Evolutionary conservation across 2,329 filamentous ascomycete genomes (phyloP).

Genomic region (Ophiostoma angusticollis): DNA sequence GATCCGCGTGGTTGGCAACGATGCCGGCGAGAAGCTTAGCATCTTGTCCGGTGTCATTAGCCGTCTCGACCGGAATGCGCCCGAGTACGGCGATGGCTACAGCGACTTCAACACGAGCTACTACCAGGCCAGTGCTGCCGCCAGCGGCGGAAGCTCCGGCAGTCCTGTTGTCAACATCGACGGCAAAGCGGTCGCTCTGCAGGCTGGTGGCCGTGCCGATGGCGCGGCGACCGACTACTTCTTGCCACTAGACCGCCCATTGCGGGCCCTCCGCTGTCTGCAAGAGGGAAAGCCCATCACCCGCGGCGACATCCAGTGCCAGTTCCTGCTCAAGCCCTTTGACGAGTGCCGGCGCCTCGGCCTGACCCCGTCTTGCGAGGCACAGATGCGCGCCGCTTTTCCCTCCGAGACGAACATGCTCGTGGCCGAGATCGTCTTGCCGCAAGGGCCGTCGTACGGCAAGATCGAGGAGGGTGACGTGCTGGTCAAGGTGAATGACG

Average conservation of each 20-base stretch:
- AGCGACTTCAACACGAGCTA: slow-evolving; percentile 95
- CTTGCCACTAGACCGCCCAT: slow-evolving; percentile 78
- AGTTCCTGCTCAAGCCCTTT: slow-evolving; percentile 94
- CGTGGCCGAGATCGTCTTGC: slow-evolving; percentile 87
- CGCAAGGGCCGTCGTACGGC: slow-evolving; percentile 72
- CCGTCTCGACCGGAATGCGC: slow-evolving; percentile 87
- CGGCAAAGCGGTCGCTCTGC: slow-evolving; percentile 79
- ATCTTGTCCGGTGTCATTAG: slow-evolving; percentile 97
- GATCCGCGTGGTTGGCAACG: slow-evolving; percentile 94
- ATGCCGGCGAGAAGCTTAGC: slow-evolving; percentile 95
- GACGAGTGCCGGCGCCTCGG: slow-evolving; percentile 90
- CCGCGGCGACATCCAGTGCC: slow-evolving; percentile 95
- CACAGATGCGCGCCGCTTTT: slow-evolving; percentile 66
- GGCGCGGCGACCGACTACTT: slow-evolving; percentile 98
- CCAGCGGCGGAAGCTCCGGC: slow-evolving; percentile 94
- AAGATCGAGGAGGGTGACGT: slow-evolving; percentile 94
- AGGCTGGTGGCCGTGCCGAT: slow-evolving; percentile 86
- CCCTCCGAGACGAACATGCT: slow-evolving; percentile 95
- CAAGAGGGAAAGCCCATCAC: slow-evolving; percentile 61
- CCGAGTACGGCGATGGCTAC: slow-evolving; percentile 95
- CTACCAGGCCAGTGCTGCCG: slow-evolving; percentile 93
- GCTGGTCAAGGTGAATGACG: slow-evolving; percentile 81
- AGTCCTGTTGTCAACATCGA: slow-evolving; percentile 95
- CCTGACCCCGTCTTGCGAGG: slow-evolving; percentile 74
- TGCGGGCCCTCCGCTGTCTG: slow-evolving; percentile 77